Base-by-base conservation (phyloP, 371 early-diverging fungal genomes). In the Rhizomucor pusillus region DNA sequence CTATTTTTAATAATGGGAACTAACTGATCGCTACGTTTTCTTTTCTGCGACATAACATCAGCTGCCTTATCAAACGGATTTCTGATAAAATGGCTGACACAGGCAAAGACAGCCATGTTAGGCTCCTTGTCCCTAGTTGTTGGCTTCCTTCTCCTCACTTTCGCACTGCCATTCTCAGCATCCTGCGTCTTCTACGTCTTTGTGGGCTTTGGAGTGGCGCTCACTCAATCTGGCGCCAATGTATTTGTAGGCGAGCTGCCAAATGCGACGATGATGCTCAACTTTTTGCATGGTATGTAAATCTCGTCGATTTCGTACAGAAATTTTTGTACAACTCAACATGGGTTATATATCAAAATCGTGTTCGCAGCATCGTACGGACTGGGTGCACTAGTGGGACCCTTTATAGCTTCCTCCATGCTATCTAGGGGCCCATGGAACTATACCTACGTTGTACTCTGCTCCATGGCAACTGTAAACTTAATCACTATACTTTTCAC, bases 251-350 rank as follows among this genome's bases (percentile, higher is more conserved):
- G 58, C 18, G 56, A 54, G 13, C 35, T 57, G 25, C 61, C 62
- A 6, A 37, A 56, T 43, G 51, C 59, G n/a, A 66, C 66, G 0
- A 55, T 54, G 48, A 57, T 54, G 36, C 50, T 66, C 3, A 66
- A 66, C 40, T 54, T 66, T 20, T 45, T 66, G 10, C 62, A 66
- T 52, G 62, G 66, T 61, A 60, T 5, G 29, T 41, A 33, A 22
- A 22, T 18, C 20, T 13, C 18, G 18, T 18, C 40, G 23, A 43
- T n/a, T 25, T 43, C 25, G 49, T 1, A 37, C 41, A 34, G 16
- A 23, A 2, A 4, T 29, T 13, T 11, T 10, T 51, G 40, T 51
- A 1, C 11, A 2, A 10, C 37, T 11, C 6, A 22, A 18, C 29
- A n/a, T n/a, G n/a, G n/a, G n/a, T n/a, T n/a, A n/a, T n/a, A n/a